Base-by-base conservation (phyloP, 2,329 filamentous ascomycete species). In the Parafenestella ontariensis region DNA sequence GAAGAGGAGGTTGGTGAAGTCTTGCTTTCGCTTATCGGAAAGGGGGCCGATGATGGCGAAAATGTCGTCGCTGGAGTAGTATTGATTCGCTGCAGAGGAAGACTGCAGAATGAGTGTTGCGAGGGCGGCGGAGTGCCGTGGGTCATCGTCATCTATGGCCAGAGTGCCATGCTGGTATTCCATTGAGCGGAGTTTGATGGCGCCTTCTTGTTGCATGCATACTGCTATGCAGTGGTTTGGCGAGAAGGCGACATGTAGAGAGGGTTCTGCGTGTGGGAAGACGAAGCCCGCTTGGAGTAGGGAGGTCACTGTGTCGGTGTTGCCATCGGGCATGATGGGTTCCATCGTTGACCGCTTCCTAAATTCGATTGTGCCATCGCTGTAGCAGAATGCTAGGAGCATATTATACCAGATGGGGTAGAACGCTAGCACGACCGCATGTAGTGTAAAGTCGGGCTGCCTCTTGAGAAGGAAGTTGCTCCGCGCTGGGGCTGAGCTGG, bases 291-390 rank as follows among this genome's bases (percentile, higher is more conserved):
- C 87, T 72, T 96, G 91, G 24, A 88, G 81, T 24, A 96, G 81
- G 52, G 86, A 89, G 57, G 84, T 86, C 28, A 96, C 85, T 41
- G 81, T 86, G 39, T 86, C 83, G 7, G 85, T 76, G 64, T 89
- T 88, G 24, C 83, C 82, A 51, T 89, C 84, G 5, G 84, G 83
- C 58, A 85, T 87, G 0, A 93, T 79, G 48, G 88, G 82, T 4
- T 86, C 82, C 83, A 96, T 89, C 0, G 86, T 90, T 43, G 84
- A 82, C 10, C 92, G 85, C 68, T 96, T 90, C 51, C 91, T 86
- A 73, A 94, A 91, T 63, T 95, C 88, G 3, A 96, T 81, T 0
- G 87, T 89, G 10, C 93, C 91, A 70, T 96, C 92, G 57, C 90
- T 90, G 64, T 91, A 91, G 23, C 84, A 83, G 54, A 96, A 81